phyloP scores from a whole-genome alignment of 2,329 filamentous ascomycete species.

The Monosporascus cannonballus region DNA sequence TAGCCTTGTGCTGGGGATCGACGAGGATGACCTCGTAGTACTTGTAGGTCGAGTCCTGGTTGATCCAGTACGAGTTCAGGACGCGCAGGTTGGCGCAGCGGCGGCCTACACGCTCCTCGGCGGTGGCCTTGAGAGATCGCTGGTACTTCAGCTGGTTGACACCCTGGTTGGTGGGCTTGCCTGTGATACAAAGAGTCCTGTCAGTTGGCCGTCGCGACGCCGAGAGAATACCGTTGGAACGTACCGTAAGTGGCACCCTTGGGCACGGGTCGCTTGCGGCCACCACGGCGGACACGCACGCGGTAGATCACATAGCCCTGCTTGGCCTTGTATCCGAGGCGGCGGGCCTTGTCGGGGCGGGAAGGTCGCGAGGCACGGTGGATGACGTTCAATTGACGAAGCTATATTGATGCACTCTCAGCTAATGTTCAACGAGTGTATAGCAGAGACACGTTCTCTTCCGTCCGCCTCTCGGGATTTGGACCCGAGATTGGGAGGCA shows the following conservation, averaged over 20 bases:
- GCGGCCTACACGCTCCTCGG: slow-evolving; percentile 99
- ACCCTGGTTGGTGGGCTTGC: slow-evolving; percentile 99
- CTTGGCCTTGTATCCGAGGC: slow-evolving; percentile 99
- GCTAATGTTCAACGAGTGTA: slow-evolving; percentile 99
- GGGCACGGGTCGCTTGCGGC: slow-evolving; percentile 90
- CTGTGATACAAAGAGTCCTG: slow-evolving; percentile 40
- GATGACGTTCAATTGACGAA: slow-evolving; percentile 99
- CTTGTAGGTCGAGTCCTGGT: slow-evolving; percentile 99
- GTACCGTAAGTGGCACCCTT: slow-evolving; percentile 99
- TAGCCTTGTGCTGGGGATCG: slow-evolving; percentile 99
- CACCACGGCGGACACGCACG: slow-evolving; percentile 95
- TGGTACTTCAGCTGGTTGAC: slow-evolving; percentile 99
- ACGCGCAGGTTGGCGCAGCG: slow-evolving; percentile 98
- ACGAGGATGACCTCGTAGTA: slow-evolving; percentile 99
- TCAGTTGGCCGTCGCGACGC: slow-evolving; percentile 6
- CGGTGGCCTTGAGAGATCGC: slow-evolving; percentile 94
- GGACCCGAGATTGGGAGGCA: neutral
- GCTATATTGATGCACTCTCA: slow-evolving; percentile 99
- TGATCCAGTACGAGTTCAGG: slow-evolving; percentile 99
- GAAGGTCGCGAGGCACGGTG: slow-evolving; percentile 97
- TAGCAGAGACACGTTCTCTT: slow-evolving; percentile 60
- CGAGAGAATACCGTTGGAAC: slow-evolving; percentile 25
- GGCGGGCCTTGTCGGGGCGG: slow-evolving; percentile 99
- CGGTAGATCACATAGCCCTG: slow-evolving; percentile 99
- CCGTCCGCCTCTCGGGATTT: neutral